Evolutionary conservation across 257 asterid species (phyloP), one percentile per base, ranked within the genome.

Genomic region (Solanum sitiens): DNA sequence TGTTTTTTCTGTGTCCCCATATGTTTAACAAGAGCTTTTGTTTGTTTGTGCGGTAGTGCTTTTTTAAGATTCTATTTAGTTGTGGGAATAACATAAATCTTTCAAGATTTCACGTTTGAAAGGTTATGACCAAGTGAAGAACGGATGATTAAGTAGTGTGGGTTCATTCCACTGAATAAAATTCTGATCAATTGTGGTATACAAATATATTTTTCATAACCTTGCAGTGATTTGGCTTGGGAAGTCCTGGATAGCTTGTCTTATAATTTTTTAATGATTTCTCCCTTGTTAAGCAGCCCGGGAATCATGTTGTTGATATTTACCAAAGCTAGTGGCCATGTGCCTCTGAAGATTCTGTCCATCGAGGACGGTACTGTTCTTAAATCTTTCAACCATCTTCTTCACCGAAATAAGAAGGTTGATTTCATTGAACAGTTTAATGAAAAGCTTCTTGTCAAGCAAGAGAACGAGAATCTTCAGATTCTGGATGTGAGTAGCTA

Each of bases 401-500:
- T 97, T 84, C 99, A 97, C 86, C 92, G 98, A 79, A 93, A 94
- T 90, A 97, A 96, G 94, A 97, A 97, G 90, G 98, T 97, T 88
- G 99, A 96, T 94, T 97, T 97, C 92, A 96, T 96, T 27, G 99
- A 96, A 89, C 99, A 96, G 91, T 96, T 97, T 92, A 97, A 97
- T 68, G 99, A 97, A 86, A 97, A 97, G 94, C 99, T 97, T 90
- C 95, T 97, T 40, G 99, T 97, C 93, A 97, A 97, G 92, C 99
- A 97, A 90, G 99, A 97, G 89, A 94, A 97, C 61, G 99, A 97
- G 92, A 97, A 97, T 88, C 98, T 97, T 68, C 99, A 97, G 95
- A 97, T 97, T 91, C 95, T 95, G 86, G 99, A 97, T 87, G 99
- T 97, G 87, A 93, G 96, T 89, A 50, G 10, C 27, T 79, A 67